A percentile compares a stretch with the other conserved stretches of the same genome.
These are phyloP conservation scores for Ciborinia camelliae DNA, from an alignment of 2,329 filamentous ascomycete species.

Conservation along the genomic window DNA sequence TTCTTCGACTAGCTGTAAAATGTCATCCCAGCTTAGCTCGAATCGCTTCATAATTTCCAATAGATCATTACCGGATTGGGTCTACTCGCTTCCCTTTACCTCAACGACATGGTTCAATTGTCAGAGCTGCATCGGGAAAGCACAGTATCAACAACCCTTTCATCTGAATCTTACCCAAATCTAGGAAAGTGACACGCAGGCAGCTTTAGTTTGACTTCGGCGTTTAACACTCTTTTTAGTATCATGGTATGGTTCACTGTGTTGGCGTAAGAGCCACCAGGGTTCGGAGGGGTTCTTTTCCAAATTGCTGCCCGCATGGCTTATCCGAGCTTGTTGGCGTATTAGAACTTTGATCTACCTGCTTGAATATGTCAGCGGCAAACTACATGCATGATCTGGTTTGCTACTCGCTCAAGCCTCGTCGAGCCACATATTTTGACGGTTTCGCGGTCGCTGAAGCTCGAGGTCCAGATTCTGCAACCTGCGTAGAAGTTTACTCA, in stretches of 20 bases:
- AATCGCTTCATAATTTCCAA: slow-evolving; percentile 2
- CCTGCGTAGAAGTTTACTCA: not conserved
- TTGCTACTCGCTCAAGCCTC: not conserved
- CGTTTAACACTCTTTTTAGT: not conserved
- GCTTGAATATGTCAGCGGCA: not conserved
- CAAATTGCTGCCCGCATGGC: not conserved
- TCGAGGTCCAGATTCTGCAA: slow-evolving; percentile 1
- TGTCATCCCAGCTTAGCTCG: not conserved
- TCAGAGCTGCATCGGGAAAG: slow-evolving; percentile 7
- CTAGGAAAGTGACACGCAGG: not conserved
- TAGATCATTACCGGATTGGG: not conserved
- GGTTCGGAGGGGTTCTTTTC: not conserved
- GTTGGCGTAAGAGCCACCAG: not conserved
- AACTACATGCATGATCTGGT: not conserved
- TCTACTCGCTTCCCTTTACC: not conserved
- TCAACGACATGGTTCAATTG: not conserved
- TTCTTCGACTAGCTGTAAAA: not conserved
- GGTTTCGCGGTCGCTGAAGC: slow-evolving; percentile 1
- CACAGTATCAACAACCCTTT: slow-evolving; percentile 2
- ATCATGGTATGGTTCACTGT: not conserved
- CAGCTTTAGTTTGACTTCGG: slow-evolving; percentile 5
- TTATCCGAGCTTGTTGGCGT: not conserved
- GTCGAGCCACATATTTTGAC: not conserved
- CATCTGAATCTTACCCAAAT: not conserved
- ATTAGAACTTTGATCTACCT: not conserved